Conservation (phyloP, 305 asterid genomes). For the Rubia balearica region DNA sequence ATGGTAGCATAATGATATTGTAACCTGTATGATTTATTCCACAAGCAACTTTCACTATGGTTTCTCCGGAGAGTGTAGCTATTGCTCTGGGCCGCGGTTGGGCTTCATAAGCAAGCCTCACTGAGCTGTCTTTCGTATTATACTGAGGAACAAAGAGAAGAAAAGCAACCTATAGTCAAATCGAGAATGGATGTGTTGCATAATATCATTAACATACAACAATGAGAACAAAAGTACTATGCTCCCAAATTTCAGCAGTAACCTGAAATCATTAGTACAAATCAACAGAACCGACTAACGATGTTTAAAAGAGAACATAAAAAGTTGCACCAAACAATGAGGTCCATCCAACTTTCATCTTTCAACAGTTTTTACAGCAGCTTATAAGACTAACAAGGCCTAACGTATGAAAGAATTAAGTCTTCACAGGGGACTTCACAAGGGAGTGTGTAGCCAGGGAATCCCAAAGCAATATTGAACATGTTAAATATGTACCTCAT, state of each 20-base stretch:
- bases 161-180: slow-evolving; percentile 6
- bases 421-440: not conserved
- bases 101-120: slow-evolving; percentile 93
- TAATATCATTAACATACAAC: not conserved
- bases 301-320: not conserved
- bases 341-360: not conserved
- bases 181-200: not conserved
- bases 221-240: not conserved
- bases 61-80: slow-evolving; percentile 75
- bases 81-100: slow-evolving; percentile 88
- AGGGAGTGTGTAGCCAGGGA: not conserved
- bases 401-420: not conserved
- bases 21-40: slow-evolving; percentile 95
- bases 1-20: slow-evolving; percentile 6
- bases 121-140: slow-evolving; percentile 92
- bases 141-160: slow-evolving; percentile 40
- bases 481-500: slow-evolving; percentile 53
- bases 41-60: slow-evolving; percentile 85
- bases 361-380: not conserved
- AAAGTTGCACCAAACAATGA: not conserved
- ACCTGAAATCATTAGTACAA: not conserved
- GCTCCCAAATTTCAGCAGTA: not conserved
- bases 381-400: not conserved
- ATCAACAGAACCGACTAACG: not conserved
- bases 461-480: not conserved